Evolutionary conservation across 768 basidiomycete genomes (phyloP).

Genomic region (Panaeolus papilionaceus): DNA sequence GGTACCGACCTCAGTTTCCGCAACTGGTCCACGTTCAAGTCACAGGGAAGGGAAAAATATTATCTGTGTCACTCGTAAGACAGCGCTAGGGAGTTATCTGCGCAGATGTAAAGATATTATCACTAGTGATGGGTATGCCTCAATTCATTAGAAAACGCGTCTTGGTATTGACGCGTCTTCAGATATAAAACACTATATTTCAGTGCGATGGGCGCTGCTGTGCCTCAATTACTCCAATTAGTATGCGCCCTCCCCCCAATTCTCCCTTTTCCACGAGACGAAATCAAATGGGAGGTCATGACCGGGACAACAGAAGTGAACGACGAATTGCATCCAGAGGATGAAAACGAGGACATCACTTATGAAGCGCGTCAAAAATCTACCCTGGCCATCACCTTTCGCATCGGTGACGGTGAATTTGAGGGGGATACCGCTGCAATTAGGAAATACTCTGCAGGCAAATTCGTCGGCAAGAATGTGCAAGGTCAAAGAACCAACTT

Average conservation of each 20-base stretch:
- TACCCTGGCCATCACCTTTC: conserved; percentile 63
- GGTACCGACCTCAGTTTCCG: conserved; percentile 75
- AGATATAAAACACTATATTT: conserved; percentile 80
- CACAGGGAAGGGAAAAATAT: conserved; percentile 83
- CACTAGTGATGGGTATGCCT: conserved; percentile 70
- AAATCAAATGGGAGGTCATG: conserved; percentile 64
- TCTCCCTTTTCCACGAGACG: conserved; percentile 68
- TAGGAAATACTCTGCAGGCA: conserved; percentile 33
- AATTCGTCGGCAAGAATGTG: conserved; percentile 25
- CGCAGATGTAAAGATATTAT: conserved; percentile 77
- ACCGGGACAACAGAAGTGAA: conserved; percentile 78
- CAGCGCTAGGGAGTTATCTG: conserved; percentile 74
- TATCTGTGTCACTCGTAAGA: conserved; percentile 82
- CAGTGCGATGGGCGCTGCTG: conserved; percentile 89
- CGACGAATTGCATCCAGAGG: conserved; percentile 81
- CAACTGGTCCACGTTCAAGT: conserved; percentile 80
- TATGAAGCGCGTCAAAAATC: conserved; percentile 78
- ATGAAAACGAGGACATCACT: conserved; percentile 71
- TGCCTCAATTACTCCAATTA: conserved; percentile 79
- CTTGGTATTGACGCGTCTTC: conserved; percentile 15
- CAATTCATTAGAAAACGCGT: background rate
- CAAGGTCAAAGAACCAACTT: conserved; percentile 15
- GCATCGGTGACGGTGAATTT: conserved; percentile 66
- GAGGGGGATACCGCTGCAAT: conserved; percentile 43
- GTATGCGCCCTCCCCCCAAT: conserved; percentile 73